Evolutionary conservation across 2,329 filamentous ascomycete species (phyloP).

Genomic region (Ustulina deusta): DNA sequence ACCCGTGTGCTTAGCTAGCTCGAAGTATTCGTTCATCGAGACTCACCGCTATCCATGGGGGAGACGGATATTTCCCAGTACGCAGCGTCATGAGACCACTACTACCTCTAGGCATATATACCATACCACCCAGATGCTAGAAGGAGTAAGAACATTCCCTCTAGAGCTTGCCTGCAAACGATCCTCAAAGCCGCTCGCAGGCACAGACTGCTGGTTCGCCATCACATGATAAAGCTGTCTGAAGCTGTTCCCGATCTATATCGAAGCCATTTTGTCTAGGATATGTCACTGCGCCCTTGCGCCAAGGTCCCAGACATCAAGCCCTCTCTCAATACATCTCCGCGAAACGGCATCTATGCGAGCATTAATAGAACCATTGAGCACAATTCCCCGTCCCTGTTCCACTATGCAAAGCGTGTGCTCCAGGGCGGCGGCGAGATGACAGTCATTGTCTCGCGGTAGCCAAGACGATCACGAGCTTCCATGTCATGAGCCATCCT

Average conservation of each 20-base stretch:
- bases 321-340: no score
- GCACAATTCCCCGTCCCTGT: no score
- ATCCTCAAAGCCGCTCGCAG: not conserved
- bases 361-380: no score
- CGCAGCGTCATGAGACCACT: no score
- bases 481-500: not conserved
- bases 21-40: no score
- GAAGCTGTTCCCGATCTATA: not conserved
- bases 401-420: not conserved
- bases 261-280: not conserved
- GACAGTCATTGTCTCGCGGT: no score
- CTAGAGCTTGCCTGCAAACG: not conserved
- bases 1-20: not conserved
- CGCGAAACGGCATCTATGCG: not conserved
- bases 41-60: no score
- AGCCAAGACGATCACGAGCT: not conserved
- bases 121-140: no score
- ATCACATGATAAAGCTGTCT: not conserved
- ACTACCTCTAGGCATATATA: no score
- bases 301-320: not conserved
- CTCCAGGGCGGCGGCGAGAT: not conserved
- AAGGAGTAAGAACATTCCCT: not conserved
- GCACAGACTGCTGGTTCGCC: not conserved
- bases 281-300: not conserved
- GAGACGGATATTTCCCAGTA: no score